Evolutionary conservation across 202 grass and related monocot genomes (phyloP), one percentile per base, ranked within the genome.

Genomic region (Setaria viridis): DNA sequence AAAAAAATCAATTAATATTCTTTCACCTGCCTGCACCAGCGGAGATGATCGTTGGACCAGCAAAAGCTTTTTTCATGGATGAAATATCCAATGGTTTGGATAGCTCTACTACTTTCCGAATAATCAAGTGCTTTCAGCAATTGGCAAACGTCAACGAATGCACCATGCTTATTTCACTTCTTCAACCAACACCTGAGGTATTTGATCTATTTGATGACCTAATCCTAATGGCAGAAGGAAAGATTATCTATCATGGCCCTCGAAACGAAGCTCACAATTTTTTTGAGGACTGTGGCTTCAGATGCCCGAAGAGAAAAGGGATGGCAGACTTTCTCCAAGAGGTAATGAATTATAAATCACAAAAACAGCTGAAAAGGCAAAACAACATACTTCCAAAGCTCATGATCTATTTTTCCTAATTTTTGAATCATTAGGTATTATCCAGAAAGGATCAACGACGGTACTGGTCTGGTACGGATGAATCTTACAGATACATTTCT

Each of bases 31-130:
- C 49, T 80, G 50, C 20, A 76, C 46, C 67, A 93, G 91, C 69
- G 11, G 91, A 93, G 42, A 85, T 93, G 88, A 85, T 93, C 49
- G 70, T 93, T 21, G 91, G 91, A 34, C 91, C 91, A 63, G 41
- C 78, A 56, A 93, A 70, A 75, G 77, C 80, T 49, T 79, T 90
- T 62, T 90, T 93, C 41, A 90, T 93, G 88, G 91, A 93, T 90
- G 91, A 93, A 56, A 90, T 93, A 87, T 93, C 91, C 78, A 93
- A 86, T 79, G 91, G 91, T 7, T 83, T 93, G 66, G 88, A 93
- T 70, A 93, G 91, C 33, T 90, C 88, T 53, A 90, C 91, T 33
- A 93, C 91, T 51, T 90, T 82, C 21, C 85, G 74, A 77, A 90
- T 90, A 54, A 78, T 93, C 0, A 72, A 55, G 34, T 93, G 85